A percentile compares a stretch with the other conserved stretches of the same genome.
These are phyloP conservation scores for Gardenia jasminoides DNA, from an alignment of 257 asterid species.

Conservation along the genomic window DNA sequence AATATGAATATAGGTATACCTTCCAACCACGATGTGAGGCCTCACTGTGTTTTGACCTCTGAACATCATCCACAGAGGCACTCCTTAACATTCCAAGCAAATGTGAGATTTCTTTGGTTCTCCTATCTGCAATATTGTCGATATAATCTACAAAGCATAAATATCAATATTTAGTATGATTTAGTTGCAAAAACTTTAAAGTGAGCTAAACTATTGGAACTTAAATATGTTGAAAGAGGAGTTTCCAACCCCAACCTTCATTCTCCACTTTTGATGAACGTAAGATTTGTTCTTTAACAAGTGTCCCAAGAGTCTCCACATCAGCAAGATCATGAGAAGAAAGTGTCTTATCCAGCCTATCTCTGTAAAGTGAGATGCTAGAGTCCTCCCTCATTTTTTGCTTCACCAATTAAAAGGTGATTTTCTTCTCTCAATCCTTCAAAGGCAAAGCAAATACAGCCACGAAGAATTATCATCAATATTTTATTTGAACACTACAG, in stretches of 20 bases:
- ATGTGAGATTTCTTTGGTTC: conserved; percentile 63
- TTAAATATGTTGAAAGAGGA: conserved; percentile 1
- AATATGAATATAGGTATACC: conserved; percentile 38
- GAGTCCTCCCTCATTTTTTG: conserved; percentile 45
- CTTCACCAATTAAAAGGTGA: conserved; percentile 27
- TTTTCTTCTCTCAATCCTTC: conserved; percentile 5
- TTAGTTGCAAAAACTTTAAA: neutral
- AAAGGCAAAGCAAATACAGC: conserved; percentile 4
- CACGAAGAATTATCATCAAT: neutral
- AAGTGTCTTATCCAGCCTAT: conserved; percentile 58
- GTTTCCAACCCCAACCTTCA: conserved; percentile 31
- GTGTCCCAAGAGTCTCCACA: conserved; percentile 44
- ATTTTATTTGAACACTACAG: neutral
- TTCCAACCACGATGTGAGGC: conserved; percentile 59
- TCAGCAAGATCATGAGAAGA: conserved; percentile 44
- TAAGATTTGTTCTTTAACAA: conserved; percentile 58
- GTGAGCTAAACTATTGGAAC: neutral
- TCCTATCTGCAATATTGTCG: conserved; percentile 48
- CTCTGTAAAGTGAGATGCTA: conserved; percentile 53
- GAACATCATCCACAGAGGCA: conserved; percentile 44
- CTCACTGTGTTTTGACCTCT: conserved; percentile 40
- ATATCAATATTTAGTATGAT: neutral
- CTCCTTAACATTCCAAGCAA: conserved; percentile 81
- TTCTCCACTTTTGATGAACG: conserved; percentile 33
- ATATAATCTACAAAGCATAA: conserved; percentile 41